Conservation (phyloP, 2,329 filamentous ascomycete genomes). For the Stylonectria norvegica region DNA sequence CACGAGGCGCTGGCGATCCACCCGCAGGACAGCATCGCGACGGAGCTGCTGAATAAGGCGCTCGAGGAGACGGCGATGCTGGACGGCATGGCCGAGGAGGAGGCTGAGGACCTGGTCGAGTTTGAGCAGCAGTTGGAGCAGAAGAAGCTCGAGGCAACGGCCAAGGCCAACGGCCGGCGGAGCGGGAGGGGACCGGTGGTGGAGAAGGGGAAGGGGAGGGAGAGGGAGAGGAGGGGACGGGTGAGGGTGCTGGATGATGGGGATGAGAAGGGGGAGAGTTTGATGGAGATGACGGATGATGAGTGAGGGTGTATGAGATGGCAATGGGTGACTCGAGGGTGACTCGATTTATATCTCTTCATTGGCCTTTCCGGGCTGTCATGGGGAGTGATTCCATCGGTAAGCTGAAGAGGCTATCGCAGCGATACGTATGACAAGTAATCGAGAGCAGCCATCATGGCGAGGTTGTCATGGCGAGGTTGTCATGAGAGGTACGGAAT, state of each 20-base stretch:
- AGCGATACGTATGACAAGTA: too few species aligned
- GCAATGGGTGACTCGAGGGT: background rate
- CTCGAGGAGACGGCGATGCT: constrained; percentile 57
- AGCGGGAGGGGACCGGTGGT: constrained; percentile 20
- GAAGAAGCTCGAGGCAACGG: constrained; percentile 43
- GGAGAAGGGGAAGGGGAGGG: constrained; percentile 47
- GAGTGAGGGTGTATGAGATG: constrained; percentile 29
- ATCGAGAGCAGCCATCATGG: too few species aligned
- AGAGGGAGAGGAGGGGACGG: constrained; percentile 32
- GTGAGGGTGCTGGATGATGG: constrained; percentile 32
- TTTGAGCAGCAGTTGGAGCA: constrained; percentile 53
- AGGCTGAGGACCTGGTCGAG: constrained; percentile 43
- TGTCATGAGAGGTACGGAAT: too few species aligned
- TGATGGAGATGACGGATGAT: constrained; percentile 57
- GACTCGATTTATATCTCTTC: too few species aligned
- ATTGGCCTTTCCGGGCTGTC: too few species aligned
- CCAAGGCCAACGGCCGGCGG: constrained; percentile 32
- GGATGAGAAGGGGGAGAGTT: constrained; percentile 41
- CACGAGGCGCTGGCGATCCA: constrained; percentile 80
- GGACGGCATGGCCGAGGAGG: constrained; percentile 44
- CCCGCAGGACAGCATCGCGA: constrained; percentile 77
- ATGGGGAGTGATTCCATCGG: too few species aligned
- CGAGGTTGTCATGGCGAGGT: too few species aligned
- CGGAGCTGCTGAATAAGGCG: constrained; percentile 71
- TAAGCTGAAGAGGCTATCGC: too few species aligned